Conservation (phyloP, 208 protist species). For the Porcisia hertigi region DNA sequence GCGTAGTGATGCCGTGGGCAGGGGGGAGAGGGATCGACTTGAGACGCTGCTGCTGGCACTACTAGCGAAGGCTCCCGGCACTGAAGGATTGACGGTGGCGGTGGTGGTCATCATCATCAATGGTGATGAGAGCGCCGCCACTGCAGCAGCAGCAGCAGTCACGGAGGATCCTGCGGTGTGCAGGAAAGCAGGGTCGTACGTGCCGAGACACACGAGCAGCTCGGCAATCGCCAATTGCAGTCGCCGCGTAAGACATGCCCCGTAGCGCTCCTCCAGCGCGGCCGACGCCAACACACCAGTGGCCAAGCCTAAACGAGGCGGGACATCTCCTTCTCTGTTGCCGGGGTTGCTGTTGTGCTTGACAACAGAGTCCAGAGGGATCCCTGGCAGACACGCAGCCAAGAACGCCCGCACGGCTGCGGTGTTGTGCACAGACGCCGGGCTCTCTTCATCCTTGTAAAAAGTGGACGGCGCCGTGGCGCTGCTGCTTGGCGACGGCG, state of each 20-base stretch:
- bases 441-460: slow-evolving; percentile 28
- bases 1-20: slow-evolving; percentile 2
- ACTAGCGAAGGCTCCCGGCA: not conserved
- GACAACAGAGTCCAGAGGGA: slow-evolving; percentile 10
- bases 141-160: slow-evolving; percentile 25
- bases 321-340: not conserved
- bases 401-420: slow-evolving; percentile 28
- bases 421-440: slow-evolving; percentile 29
- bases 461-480: slow-evolving; percentile 7
- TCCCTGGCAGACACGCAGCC: slow-evolving; percentile 26
- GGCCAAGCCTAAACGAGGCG: slow-evolving; percentile 4
- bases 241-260: slow-evolving; percentile 47
- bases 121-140: slow-evolving; percentile 1
- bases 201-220: slow-evolving; percentile 51
- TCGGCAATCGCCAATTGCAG: slow-evolving; percentile 65
- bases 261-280: slow-evolving; percentile 43
- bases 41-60: not conserved
- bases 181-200: slow-evolving; percentile 46
- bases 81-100: not conserved
- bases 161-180: slow-evolving; percentile 11
- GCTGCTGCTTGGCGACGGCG: not conserved
- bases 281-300: slow-evolving; percentile 38
- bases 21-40: not conserved
- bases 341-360: slow-evolving; percentile 5
- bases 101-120: too few species aligned